phyloP scores from a whole-genome alignment of 305 asterid species.

The Fraxinus latifolia region DNA sequence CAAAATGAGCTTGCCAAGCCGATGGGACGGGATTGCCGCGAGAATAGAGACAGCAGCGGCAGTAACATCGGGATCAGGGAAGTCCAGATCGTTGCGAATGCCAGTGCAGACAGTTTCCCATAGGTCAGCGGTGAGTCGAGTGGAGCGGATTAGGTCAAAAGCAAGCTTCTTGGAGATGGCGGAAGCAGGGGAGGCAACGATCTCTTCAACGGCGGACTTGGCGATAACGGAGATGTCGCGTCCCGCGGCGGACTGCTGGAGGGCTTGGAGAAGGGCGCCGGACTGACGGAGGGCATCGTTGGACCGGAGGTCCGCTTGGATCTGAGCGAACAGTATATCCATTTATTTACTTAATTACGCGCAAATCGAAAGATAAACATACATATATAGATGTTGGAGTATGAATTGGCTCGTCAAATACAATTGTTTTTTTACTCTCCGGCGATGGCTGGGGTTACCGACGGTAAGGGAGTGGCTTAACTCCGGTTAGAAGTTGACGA shows the following conservation, averaged over 20 bases:
- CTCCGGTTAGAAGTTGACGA: background rate
- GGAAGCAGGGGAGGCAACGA: constrained; percentile 89
- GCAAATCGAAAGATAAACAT: background rate
- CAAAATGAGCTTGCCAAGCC: constrained; percentile 70
- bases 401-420: background rate
- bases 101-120: constrained; percentile 82
- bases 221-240: constrained; percentile 80
- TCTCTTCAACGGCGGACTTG: constrained; percentile 87
- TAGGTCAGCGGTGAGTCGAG: constrained; percentile 78
- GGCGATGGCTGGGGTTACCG: background rate
- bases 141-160: constrained; percentile 77
- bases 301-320: constrained; percentile 89
- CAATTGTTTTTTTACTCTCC: background rate
- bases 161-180: constrained; percentile 85
- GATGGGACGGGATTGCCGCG: constrained; percentile 77
- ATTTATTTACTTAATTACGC: constrained; percentile 25
- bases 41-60: constrained; percentile 88
- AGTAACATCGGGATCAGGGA: constrained; percentile 86
- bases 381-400: background rate
- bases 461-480: background rate
- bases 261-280: constrained; percentile 79
- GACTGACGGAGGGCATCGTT: constrained; percentile 89
- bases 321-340: constrained; percentile 86
- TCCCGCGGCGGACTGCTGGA: constrained; percentile 89
- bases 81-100: constrained; percentile 72